phyloP scores from a whole-genome alignment of 192 early-diverging fungal species.

The Backusella australiensis region DNA sequence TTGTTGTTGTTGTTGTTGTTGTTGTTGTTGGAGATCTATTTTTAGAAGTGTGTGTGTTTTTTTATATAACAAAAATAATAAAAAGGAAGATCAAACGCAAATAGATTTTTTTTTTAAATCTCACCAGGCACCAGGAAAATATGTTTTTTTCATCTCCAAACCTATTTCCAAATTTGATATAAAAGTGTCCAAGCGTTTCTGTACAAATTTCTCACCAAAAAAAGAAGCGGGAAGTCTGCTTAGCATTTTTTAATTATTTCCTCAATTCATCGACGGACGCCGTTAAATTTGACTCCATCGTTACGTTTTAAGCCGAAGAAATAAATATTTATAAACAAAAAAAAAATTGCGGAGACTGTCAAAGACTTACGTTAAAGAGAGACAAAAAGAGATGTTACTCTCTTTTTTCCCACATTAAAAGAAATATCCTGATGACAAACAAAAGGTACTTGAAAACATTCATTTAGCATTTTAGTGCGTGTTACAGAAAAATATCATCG shows the following conservation, averaged over 20 bases:
- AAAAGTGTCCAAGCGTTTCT: not conserved
- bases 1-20: not conserved
- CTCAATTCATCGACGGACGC: not conserved
- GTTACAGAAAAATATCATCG: not conserved
- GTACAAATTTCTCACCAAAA: not conserved
- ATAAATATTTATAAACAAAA: too few species aligned
- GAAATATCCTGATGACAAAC: not conserved
- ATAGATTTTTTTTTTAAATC: not conserved
- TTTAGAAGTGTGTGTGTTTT: not conserved
- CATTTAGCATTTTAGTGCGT: too few species aligned
- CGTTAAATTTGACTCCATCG: not conserved
- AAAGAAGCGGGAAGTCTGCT: not conserved
- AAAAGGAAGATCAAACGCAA: not conserved
- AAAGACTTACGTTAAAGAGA: too few species aligned
- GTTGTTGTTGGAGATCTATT: not conserved
- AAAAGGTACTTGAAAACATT: not conserved
- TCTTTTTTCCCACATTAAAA: too few species aligned
- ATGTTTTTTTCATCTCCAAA: not conserved
- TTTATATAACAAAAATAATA: not conserved
- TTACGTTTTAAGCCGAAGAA: not conserved
- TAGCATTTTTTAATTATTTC: not conserved
- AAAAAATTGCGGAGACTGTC: too few species aligned
- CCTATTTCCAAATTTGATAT: not conserved
- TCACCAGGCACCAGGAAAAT: not conserved
- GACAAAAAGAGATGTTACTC: too few species aligned